Evolutionary conservation across 108 stramenopile genomes (phyloP).

Genomic region (Cyclostephanos invisitatus): DNA sequence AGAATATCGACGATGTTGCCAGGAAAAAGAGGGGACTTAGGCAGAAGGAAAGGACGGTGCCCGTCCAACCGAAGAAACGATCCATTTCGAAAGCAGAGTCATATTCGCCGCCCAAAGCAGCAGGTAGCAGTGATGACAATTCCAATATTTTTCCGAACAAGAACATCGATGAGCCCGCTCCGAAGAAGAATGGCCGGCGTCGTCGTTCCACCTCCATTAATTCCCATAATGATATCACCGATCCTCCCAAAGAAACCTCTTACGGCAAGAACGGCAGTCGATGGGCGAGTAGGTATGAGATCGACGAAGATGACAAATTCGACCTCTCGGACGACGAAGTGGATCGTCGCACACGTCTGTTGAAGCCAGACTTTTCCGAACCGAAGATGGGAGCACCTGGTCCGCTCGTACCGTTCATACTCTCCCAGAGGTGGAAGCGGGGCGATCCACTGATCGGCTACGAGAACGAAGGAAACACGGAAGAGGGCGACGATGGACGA

Average conservation of each 20-base stretch:
- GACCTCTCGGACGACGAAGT: constrained; percentile 28
- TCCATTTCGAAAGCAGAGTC: not conserved
- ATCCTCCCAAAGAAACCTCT: constrained; percentile 9
- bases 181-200: constrained; percentile 1
- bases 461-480: constrained; percentile 36
- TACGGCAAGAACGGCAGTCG: constrained; percentile 13
- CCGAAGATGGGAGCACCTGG: constrained; percentile 73
- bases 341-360: constrained; percentile 7
- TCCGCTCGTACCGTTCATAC: constrained; percentile 46
- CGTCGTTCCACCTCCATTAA: not conserved
- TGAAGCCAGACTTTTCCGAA: constrained; percentile 66
- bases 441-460: constrained; percentile 10
- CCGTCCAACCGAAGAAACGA: constrained; percentile 14
- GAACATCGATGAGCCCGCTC: not conserved
- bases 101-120: not conserved
- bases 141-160: not conserved
- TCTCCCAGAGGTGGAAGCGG: constrained; percentile 16
- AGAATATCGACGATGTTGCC: constrained; percentile 10
- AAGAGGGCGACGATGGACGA: constrained; percentile 20
- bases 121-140: constrained; percentile 2
- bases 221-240: not conserved
- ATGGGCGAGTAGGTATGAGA: constrained; percentile 12
- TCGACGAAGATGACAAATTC: constrained; percentile 9
- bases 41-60: constrained; percentile 4
- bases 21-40: constrained; percentile 8